Evolutionary conservation across 1,284 basidiomycete species (phyloP), one percentile per base, ranked within the genome.

Genomic region (Microbotryomycetes sp.): DNA sequence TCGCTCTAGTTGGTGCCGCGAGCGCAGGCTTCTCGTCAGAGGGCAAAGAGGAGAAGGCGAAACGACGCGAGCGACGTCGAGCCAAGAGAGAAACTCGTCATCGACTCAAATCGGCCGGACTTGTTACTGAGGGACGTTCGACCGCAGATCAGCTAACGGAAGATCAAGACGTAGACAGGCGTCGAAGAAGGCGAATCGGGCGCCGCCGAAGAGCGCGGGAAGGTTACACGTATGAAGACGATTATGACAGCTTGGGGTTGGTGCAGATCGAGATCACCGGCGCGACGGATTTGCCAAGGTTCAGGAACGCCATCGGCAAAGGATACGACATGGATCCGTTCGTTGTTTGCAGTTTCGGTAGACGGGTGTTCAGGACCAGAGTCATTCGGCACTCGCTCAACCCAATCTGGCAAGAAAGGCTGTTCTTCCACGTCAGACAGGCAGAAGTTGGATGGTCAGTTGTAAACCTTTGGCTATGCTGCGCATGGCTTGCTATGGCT

Each of bases 241-340:
- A 76, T 23, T 81, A 83, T 60, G 92, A 96, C 72, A 87, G 97
- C 49, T 78, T 96, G 3, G 94, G 96, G 1, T 91, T 98, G 62
- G 92, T 96, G 51, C 89, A 96, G 84, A 76, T 93, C 62, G 81
- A 83, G 71, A 81, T 88, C 61, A 77, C 81, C 54, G 72, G 83
- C 28, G 94, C 92, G 2, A 80, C 79, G 18, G 89, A 96, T 74
- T 77, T 98, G 59, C 94, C 94, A 0, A 82, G 82, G 69, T 79
- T 93, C 71, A 88, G 85, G 75, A 97, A 96, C 71, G 86, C 4
- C 35, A 89, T 85, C 3, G 82, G 87, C 2, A 88, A 83, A 0
- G 88, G 88, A 0, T 92, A 86, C 83, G 93, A 97, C 73, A 97
- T 97, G 92, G 92, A 98, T 71, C 92, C 92, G 0, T 97, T 97